Conservation (phyloP, 2,329 filamentous ascomycete species). For the Alternaria triticina region DNA sequence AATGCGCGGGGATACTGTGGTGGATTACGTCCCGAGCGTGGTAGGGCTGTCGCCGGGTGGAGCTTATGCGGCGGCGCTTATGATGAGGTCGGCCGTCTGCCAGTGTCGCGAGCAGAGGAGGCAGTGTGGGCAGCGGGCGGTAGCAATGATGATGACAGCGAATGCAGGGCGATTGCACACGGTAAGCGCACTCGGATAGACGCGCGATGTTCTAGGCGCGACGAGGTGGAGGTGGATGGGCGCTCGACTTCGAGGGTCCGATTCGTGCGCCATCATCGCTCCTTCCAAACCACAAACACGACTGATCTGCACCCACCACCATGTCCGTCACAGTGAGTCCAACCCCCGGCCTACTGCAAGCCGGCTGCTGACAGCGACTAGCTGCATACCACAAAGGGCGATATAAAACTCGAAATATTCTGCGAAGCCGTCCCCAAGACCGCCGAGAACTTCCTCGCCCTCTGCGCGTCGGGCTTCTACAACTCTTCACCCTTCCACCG, state of each 20-base stretch:
- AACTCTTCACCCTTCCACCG: constrained; percentile 78
- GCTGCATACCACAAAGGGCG: constrained; percentile 86
- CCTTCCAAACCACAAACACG: constrained; percentile 14
- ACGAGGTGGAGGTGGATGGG: constrained; percentile 7
- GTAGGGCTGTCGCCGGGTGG: constrained; percentile 16
- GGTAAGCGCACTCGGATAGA: constrained; percentile 3
- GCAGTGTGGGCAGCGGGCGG: background rate
- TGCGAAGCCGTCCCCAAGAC: constrained; percentile 95
- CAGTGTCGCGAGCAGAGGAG: background rate
- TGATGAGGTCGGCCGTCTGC: constrained; percentile 3
- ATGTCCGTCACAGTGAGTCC: constrained; percentile 57
- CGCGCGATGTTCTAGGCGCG: constrained; percentile 14
- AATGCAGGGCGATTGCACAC: constrained; percentile 10
- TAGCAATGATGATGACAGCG: constrained; percentile 8
- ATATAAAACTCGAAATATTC: constrained; percentile 95
- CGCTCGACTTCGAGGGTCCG: constrained; percentile 6
- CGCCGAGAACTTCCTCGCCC: constrained; percentile 88
- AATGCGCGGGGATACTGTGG: constrained; percentile 18
- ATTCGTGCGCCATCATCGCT: constrained; percentile 8
- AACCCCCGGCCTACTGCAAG: background rate
- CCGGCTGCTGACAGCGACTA: constrained; percentile 14
- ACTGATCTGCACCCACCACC: constrained; percentile 18
- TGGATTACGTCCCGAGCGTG: constrained; percentile 10
- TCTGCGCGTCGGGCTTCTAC: constrained; percentile 82
- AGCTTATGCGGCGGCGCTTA: constrained; percentile 8